Evolutionary conservation across 192 early-diverging fungal genomes (phyloP), one percentile per base, ranked within the genome.

Genomic region (Geosiphon pyriformis): DNA sequence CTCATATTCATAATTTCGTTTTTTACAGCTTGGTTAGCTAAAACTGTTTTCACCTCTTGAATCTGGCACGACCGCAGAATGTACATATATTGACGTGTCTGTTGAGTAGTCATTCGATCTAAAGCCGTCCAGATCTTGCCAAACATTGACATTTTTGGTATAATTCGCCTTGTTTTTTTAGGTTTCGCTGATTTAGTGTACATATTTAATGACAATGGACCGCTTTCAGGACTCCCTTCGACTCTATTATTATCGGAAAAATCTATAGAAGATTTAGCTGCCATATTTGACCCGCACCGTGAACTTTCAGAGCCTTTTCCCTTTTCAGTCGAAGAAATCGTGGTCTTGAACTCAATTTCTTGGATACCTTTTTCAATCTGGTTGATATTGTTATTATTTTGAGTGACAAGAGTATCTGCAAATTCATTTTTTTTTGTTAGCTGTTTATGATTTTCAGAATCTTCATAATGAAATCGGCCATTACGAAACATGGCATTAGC

Each of bases 111-210:
- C 67, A 78, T 74, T 22, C 70, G 35, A 34, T 78, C 76, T 1
- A 78, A 30, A 20, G 74, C 33, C 4, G 76, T 78, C 76, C 76
- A 78, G 3, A 75, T 75, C 15, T 67, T 75, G 8, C 76, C 76
- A 72, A 78, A 78, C 6, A 78, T 35, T 61, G 76, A 70, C 65
- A 78, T 64, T 29, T 72, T 20, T 4, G 26, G 26, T 15, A 56
- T n/a, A 4, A 47, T 12, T 11, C 35, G 47, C 18, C 46, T 47
- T 3, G 37, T 51, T 54, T 70, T 70, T 12, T 46, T 42, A 35
- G 26, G 42, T 63, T 49, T 60, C 56, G 0, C 7, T 51, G 50
- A 3, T 6, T 42, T 42, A 10, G 37, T 42, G 15, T 6, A 15
- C 37, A 15, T 10, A 42, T 42, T 42, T 6, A 42, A 15, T 10